Evolutionary conservation across 1,284 basidiomycete species (phyloP), one percentile per base, ranked within the genome.

Genomic region (Porodaedalea pini): DNA sequence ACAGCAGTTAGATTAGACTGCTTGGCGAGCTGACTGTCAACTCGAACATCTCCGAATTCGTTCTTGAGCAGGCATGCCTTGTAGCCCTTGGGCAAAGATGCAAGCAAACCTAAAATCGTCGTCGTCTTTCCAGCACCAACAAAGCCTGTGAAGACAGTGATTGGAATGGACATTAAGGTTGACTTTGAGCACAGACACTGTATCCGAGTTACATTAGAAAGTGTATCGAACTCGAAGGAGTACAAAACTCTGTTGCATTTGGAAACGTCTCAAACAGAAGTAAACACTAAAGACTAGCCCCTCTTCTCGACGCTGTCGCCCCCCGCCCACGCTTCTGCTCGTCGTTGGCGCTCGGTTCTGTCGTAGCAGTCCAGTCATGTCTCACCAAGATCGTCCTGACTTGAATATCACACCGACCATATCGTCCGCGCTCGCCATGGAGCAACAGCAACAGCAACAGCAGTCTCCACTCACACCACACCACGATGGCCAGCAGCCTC

Each of bases 101-200:
- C 83, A 1, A 94, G 78, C 0, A 94, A 75, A 2, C 88, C 87
- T n/a, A 94, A 80, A 64, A 95, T 94, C 25, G 92, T 81, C 3
- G 82, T 83, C 0, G 88, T 89, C 67, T 89, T 89, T 39, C 82
- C 83, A 23, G 83, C 80, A 2, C 88, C 88, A 1, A 90, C 77
- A 67, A 92, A 94, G 17, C 91, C 91, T 15, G 90, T 94, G 71
- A 93, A 90, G 59, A 92, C 86, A 2, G 91, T 93, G 62, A 93
- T 85, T 4, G 89, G 88, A 64, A 91, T 91, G 51, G 68, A 27
- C 21, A 40, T 48, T 19, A 34, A 34, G 32, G 32, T 34, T 34
- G 32, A 34, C 6, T 13, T 34, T 34, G 13, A 34, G 32, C 32
- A 6, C 32, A 34, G 6, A 34, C 32, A 34, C 32, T 6, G 32